phyloP scores from a whole-genome alignment of 2,329 filamentous ascomycete genomes.

The Sclerotinia borealis region DNA sequence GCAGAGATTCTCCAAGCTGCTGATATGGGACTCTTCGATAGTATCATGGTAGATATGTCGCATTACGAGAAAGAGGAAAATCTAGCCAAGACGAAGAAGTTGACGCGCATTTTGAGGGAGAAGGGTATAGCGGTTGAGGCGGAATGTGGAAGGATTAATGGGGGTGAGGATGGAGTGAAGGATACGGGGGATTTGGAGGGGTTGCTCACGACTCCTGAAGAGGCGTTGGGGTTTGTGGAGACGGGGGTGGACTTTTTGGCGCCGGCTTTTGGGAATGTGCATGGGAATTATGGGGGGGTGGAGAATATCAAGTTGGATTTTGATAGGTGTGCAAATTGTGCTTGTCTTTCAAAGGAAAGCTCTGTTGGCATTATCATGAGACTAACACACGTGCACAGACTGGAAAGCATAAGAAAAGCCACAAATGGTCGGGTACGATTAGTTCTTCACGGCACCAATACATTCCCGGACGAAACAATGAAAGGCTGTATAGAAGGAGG shows the following conservation, averaged over 20 bases:
- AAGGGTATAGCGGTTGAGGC: constrained; percentile 61
- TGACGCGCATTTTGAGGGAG: constrained; percentile 41
- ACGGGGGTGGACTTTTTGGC: constrained; percentile 63
- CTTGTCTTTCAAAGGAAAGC: background rate
- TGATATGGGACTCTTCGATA: constrained; percentile 56
- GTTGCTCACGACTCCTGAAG: constrained; percentile 55
- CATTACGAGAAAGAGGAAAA: constrained; percentile 68
- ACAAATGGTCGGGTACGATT: constrained; percentile 39
- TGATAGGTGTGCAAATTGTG: constrained; percentile 30
- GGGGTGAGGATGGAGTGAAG: constrained; percentile 68
- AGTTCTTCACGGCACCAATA: constrained; percentile 53
- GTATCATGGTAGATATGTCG: constrained; percentile 73
- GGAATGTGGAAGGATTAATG: constrained; percentile 64
- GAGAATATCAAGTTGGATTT: constrained; percentile 31
- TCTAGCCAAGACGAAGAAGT: constrained; percentile 57
- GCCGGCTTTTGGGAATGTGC: constrained; percentile 62
- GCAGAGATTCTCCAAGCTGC: constrained; percentile 51
- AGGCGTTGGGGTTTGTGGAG: constrained; percentile 55
- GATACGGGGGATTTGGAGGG: constrained; percentile 59
- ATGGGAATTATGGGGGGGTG: constrained; percentile 52
- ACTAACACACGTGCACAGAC: background rate
- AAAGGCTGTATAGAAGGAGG: constrained; percentile 41
- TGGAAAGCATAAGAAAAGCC: constrained; percentile 18
- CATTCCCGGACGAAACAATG: constrained; percentile 45
- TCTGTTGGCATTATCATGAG: background rate